phyloP scores from a whole-genome alignment of 352 stramenopile genomes.

The Phytophthora chlamydospora region DNA sequence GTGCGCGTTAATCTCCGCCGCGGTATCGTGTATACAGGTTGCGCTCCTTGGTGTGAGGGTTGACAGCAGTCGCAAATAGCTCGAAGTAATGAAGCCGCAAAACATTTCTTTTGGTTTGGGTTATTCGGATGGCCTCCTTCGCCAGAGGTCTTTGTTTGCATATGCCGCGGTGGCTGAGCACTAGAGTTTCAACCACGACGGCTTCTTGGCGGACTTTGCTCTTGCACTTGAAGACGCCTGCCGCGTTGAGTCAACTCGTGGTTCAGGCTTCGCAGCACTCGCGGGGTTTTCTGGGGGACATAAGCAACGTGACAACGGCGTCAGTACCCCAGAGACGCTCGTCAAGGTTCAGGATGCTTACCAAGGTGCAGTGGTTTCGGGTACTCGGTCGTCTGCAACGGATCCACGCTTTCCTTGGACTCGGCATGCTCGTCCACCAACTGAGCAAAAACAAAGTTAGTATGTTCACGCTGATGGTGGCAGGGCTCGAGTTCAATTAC shows the following conservation, averaged over 20 bases:
- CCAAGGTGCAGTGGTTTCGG: slow-evolving; percentile 55
- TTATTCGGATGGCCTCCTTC: no score
- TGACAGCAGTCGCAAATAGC: slow-evolving; percentile 10
- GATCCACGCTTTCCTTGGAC: slow-evolving; percentile 42
- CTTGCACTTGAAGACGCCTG: slow-evolving; percentile 25
- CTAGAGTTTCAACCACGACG: slow-evolving; percentile 79
- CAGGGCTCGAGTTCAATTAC: slow-evolving; percentile 32
- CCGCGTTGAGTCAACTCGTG: slow-evolving; percentile 39
- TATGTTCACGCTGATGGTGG: neutral
- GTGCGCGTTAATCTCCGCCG: slow-evolving; percentile 5
- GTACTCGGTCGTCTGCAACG: slow-evolving; percentile 39
- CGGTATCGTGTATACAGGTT: slow-evolving; percentile 17
- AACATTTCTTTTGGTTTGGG: slow-evolving; percentile 15
- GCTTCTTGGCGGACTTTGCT: slow-evolving; percentile 63
- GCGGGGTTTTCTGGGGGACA: slow-evolving; percentile 35
- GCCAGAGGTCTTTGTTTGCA: slow-evolving; percentile 1
- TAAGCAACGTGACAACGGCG: slow-evolving; percentile 4
- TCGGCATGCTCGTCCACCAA: slow-evolving; percentile 41
- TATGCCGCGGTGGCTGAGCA: neutral
- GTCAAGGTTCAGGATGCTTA: slow-evolving; percentile 19
- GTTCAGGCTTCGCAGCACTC: slow-evolving; percentile 18
- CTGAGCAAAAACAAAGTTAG: slow-evolving; percentile 29
- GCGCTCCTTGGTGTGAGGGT: slow-evolving; percentile 14
- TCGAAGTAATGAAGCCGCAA: slow-evolving; percentile 31
- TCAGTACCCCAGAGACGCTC: slow-evolving; percentile 11